These are phyloP conservation scores for Onygena corvina DNA, from an alignment of 2,329 filamentous ascomycete genomes.

Conservation along the genomic window DNA sequence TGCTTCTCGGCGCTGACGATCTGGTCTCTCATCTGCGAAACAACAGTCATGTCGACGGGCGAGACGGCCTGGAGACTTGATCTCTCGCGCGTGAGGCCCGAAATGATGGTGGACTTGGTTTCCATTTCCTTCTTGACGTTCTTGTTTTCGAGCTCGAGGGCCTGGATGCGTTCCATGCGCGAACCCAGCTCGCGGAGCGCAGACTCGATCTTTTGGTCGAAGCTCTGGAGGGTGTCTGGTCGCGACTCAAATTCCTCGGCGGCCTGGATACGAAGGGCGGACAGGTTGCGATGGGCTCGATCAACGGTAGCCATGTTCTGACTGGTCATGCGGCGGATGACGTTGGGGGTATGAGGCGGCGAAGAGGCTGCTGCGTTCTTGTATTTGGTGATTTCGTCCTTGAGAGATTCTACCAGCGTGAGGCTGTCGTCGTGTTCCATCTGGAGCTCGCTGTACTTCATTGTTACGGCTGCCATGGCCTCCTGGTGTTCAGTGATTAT, in stretches of 20 bases:
- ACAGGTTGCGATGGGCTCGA: constrained; percentile 80
- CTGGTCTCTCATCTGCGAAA: constrained; percentile 76
- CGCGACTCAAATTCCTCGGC: constrained; percentile 70
- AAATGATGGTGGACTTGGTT: constrained; percentile 88
- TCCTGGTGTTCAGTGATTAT: constrained; percentile 66
- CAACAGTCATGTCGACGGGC: constrained; percentile 81
- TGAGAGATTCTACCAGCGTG: constrained; percentile 80
- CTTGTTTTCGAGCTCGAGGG: constrained; percentile 72
- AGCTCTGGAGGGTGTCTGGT: constrained; percentile 78
- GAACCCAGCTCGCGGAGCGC: constrained; percentile 85
- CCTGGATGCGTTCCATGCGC: constrained; percentile 78
- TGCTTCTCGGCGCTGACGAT: constrained; percentile 76
- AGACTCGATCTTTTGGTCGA: constrained; percentile 80
- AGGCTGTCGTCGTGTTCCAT: constrained; percentile 69
- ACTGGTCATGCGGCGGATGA: constrained; percentile 86
- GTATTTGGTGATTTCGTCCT: constrained; percentile 71
- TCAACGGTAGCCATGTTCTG: constrained; percentile 72
- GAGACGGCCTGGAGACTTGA: constrained; percentile 71
- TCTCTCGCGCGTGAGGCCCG: constrained; percentile 80
- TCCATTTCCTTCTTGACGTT: constrained; percentile 93
- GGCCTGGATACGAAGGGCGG: constrained; percentile 77
- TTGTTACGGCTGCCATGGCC: constrained; percentile 58
- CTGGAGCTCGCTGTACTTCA: constrained; percentile 74
- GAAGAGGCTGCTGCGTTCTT: constrained; percentile 44
- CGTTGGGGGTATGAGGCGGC: constrained; percentile 52